A percentile compares a stretch with the other conserved stretches of the same genome.
phyloP scores from a whole-genome alignment of 768 basidiomycete species.

The Tephrocybe sp. region DNA sequence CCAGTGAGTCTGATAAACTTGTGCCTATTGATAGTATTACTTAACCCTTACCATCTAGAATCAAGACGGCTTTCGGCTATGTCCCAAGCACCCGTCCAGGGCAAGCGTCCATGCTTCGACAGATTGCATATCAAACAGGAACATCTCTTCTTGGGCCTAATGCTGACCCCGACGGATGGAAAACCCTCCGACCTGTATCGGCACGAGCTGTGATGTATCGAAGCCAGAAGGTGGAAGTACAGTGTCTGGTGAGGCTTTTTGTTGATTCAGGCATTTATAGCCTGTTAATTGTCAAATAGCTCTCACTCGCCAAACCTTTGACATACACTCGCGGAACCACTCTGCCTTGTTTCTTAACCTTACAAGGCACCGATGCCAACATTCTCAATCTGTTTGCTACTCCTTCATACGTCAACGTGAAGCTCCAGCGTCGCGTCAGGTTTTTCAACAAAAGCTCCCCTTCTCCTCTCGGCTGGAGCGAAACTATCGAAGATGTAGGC shows the following conservation, averaged over 20 bases:
- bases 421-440: constrained; percentile 38
- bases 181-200: constrained; percentile 35
- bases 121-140: constrained; percentile 45
- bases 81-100: constrained; percentile 45
- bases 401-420: constrained; percentile 36
- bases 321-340: constrained; percentile 49
- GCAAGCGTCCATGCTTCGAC: constrained; percentile 42
- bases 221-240: constrained; percentile 34
- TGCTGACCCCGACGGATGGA: constrained; percentile 53
- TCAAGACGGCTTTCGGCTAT: constrained; percentile 53
- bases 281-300: constrained; percentile 19
- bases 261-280: constrained; percentile 1
- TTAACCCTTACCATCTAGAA: constrained; percentile 21
- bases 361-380: constrained; percentile 36
- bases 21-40: neutral
- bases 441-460: constrained; percentile 36
- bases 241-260: constrained; percentile 34
- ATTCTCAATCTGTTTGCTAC: constrained; percentile 40
- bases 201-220: constrained; percentile 40
- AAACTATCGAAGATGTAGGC: constrained; percentile 40
- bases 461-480: constrained; percentile 31
- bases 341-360: constrained; percentile 41
- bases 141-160: constrained; percentile 42
- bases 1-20: constrained; percentile 29
- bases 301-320: constrained; percentile 46